Evolutionary conservation across 192 early-diverging fungal genomes (phyloP), one percentile per base, ranked within the genome.

Genomic region (Phycomyces blakesleeanus): DNA sequence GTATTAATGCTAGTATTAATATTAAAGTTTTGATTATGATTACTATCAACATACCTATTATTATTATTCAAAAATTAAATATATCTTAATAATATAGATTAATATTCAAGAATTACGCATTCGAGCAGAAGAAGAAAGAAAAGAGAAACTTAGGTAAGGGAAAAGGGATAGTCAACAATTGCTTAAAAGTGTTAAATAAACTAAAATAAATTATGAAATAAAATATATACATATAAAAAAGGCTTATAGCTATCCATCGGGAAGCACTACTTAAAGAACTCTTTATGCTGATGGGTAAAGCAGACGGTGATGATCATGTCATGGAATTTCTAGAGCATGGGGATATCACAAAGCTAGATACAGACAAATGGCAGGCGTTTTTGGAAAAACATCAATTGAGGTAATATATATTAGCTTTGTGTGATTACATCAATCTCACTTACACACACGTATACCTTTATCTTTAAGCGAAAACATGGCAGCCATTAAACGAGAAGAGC

Each of bases 311-410:
- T 21, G 61, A 63, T 29, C 34, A 22, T 15, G 51, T 55, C 16
- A 57, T 51, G 21, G 51, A 26, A n/a, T 62, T 63, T 58, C 39
- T 63, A 15, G 61, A 63, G 51, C 26, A 42, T 14, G 68, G 42
- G 16, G 68, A 55, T 57, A 41, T 57, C 14, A 44, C 41, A 12
- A 22, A 59, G 34, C 18, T 68, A 0, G 52, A 60, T 42, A 24
- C 52, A 47, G 59, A 68, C 29, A 68, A 63, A 57, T 58, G 52
- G 56, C 50, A 62, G 11, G 61, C 42, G 12, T 62, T 54, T 63
- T 34, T 58, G n/a, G 61, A 69, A 16, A 49, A 52, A 56, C 56
- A 62, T 50, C 42, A 63, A 41, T 26, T 59, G 20, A 51, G 39
- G 61, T 69, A 67, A 51, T 11, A 14, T 51, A n/a, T 26, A 16